A percentile compares a stretch with the other conserved stretches of the same genome.
Conservation (phyloP, 2,329 filamentous ascomycete species). For the Aspergillus nomiae region DNA sequence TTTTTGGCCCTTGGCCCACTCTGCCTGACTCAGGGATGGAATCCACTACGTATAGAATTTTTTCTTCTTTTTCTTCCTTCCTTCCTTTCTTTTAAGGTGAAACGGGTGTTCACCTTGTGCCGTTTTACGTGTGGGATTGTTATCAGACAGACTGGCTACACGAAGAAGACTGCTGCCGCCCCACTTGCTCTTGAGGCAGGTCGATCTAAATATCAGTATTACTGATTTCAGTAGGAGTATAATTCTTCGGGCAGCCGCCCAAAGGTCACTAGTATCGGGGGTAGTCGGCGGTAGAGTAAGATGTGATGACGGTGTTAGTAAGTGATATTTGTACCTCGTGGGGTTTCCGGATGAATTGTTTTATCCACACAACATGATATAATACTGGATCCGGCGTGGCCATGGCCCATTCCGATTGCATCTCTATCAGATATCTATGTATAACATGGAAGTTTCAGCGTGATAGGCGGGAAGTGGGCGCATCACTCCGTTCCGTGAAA, state of each 20-base stretch:
- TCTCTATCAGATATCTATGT: background rate
- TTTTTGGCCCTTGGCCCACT: background rate
- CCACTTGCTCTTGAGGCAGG: background rate
- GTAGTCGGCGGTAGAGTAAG: background rate
- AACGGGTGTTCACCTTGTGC: background rate
- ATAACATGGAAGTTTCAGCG: background rate
- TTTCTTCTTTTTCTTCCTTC: background rate
- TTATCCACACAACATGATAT: background rate
- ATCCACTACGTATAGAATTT: background rate
- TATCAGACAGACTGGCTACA: background rate
- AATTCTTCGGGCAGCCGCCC: background rate
- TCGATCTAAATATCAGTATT: background rate
- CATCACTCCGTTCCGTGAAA: background rate
- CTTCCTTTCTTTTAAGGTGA: background rate
- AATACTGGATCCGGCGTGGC: background rate
- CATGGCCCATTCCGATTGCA: background rate
- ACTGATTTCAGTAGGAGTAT: background rate
- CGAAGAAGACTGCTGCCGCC: background rate
- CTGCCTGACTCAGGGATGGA: background rate
- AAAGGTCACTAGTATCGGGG: background rate
- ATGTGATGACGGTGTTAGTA: background rate
- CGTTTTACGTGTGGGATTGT: background rate
- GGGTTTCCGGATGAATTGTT: background rate
- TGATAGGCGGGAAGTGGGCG: background rate
- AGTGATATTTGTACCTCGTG: background rate